Conservation (phyloP, 306 rosid species). For the Oemleria cerasiformis region DNA sequence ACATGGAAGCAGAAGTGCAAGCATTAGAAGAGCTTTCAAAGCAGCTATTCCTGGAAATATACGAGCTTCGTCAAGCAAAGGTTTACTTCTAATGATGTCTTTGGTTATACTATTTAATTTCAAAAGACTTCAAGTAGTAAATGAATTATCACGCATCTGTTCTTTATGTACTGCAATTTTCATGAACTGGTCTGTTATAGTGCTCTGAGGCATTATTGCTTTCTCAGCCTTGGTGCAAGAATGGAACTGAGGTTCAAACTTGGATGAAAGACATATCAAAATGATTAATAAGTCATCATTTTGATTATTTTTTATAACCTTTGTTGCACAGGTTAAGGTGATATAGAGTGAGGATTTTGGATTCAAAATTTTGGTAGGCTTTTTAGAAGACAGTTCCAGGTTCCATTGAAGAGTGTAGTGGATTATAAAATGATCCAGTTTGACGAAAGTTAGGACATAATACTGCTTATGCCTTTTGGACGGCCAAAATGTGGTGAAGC, state of each 20-base stretch:
- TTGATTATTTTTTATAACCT: not conserved
- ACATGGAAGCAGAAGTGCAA: conserved; percentile 88
- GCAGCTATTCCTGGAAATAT: conserved; percentile 94
- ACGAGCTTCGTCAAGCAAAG: conserved; percentile 96
- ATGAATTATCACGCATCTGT: not conserved
- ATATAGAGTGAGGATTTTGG: not conserved
- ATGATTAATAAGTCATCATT: not conserved
- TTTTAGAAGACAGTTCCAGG: not conserved
- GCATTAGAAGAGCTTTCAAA: conserved; percentile 94
- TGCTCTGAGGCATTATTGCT: not conserved
- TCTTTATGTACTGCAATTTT: not conserved
- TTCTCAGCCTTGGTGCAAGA: conserved; percentile 5
- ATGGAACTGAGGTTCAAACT: not conserved
- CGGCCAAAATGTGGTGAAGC: conserved; percentile 8
- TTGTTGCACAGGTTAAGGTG: not conserved
- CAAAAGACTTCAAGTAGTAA: not conserved
- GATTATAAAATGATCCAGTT: not conserved
- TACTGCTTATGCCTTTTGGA: not conserved
- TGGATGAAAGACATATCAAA: not conserved
- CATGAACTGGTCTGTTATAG: not conserved
- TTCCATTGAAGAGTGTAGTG: conserved; percentile 4
- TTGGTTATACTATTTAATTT: conserved; percentile 3
- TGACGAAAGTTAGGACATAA: not conserved
- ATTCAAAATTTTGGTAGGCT: not conserved
- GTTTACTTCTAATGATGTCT: conserved; percentile 34